A percentile compares a stretch with the other conserved stretches of the same genome.
These are phyloP conservation scores for Lagenidium giganteum DNA, from an alignment of 352 stramenopile species.

Conservation along the genomic window DNA sequence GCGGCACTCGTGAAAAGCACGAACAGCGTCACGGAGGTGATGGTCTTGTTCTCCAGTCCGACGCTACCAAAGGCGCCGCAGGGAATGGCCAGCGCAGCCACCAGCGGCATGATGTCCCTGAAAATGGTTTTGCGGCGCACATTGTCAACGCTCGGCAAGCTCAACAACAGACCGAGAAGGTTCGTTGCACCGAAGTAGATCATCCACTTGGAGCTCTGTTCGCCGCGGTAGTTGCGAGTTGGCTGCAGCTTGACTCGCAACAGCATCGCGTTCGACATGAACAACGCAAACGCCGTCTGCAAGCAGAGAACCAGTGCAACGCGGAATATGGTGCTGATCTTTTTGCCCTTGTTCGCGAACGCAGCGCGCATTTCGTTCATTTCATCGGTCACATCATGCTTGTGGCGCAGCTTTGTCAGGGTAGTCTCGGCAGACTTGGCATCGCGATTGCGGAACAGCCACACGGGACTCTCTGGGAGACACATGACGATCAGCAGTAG, in stretches of 20 bases:
- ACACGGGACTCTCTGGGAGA: conserved; percentile 60
- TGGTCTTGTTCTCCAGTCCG: conserved; percentile 22
- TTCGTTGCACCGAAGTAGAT: conserved; percentile 65
- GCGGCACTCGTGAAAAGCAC: conserved; percentile 51
- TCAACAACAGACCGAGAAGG: conserved; percentile 44
- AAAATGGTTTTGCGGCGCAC: conserved; percentile 71
- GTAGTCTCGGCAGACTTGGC: conserved; percentile 47
- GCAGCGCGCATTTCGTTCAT: conserved; percentile 38
- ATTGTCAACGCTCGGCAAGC: conserved; percentile 57
- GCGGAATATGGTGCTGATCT: conserved; percentile 52
- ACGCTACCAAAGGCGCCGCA: conserved; percentile 38
- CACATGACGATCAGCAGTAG: conserved; percentile 43
- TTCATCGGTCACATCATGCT: conserved; percentile 63
- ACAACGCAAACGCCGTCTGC: conserved; percentile 46
- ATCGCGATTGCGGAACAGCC: conserved; percentile 51
- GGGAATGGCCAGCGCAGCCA: conserved; percentile 30
- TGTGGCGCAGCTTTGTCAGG: conserved; percentile 47
- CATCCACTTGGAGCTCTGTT: conserved; percentile 53
- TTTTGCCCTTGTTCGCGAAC: conserved; percentile 42
- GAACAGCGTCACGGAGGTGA: conserved; percentile 35
- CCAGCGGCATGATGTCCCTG: conserved; percentile 64
- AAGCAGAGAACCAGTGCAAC: conserved; percentile 38
- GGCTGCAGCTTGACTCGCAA: conserved; percentile 44
- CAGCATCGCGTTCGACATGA: conserved; percentile 61
- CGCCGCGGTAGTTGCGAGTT: conserved; percentile 17